Conservation (phyloP, 1,284 basidiomycete species). For the Schizopora paradoxa region DNA sequence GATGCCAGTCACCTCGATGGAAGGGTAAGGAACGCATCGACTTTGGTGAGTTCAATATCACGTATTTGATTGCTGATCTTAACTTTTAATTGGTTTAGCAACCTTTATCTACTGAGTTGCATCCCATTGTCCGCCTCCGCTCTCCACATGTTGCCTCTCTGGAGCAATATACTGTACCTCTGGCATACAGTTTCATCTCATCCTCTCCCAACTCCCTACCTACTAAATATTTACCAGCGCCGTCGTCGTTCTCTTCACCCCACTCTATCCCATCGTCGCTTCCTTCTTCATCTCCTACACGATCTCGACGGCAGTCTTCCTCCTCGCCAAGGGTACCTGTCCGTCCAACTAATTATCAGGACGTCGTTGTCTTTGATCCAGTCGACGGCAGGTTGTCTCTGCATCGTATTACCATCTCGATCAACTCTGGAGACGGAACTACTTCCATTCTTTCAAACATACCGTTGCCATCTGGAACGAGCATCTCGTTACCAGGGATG, state of each 20-base stretch:
- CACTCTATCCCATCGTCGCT: conserved; percentile 34
- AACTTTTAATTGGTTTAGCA: conserved; percentile 31
- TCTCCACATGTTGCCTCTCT: conserved; percentile 29
- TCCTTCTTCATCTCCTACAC: conserved; percentile 27
- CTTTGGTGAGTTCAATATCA: conserved; percentile 37
- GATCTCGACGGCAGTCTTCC: conserved; percentile 32
- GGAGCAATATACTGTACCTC: conserved; percentile 34
- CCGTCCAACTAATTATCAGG: conserved; percentile 47
- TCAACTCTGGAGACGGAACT: conserved; percentile 26
- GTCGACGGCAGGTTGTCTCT: conserved; percentile 51
- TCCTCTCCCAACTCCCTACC: conserved; percentile 34
- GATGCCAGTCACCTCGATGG: conserved; percentile 57
- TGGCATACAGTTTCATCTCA: conserved; percentile 53
- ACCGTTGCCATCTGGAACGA: conserved; percentile 35
- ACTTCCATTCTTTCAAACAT: conserved; percentile 24
- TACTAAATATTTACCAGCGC: conserved; percentile 35
- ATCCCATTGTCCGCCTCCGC: conserved; percentile 55
- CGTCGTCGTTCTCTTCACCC: conserved; percentile 28
- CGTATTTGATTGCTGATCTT: neutral
- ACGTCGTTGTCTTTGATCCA: conserved; percentile 62
- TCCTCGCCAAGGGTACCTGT: conserved; percentile 28
- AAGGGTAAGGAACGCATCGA: conserved; percentile 48
- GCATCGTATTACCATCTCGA: conserved; percentile 46
- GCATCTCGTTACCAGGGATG: conserved; percentile 42
- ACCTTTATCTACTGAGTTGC: conserved; percentile 47